Evolutionary conservation across 441 rosid species (phyloP), one percentile per base, ranked within the genome.

Genomic region (Jatropha multifida): DNA sequence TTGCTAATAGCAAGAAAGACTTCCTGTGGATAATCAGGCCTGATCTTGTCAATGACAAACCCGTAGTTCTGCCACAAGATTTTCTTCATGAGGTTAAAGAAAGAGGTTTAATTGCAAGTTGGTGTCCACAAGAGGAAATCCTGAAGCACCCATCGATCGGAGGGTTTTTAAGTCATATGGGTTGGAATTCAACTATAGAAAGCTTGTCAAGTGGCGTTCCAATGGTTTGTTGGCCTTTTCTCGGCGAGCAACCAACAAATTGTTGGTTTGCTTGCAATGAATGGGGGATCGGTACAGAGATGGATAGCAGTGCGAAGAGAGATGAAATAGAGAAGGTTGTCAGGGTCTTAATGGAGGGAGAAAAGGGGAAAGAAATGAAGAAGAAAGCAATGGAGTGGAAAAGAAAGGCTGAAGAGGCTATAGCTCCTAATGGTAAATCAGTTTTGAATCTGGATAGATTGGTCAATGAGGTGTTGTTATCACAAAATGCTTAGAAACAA

Each of bases 271-370:
- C 70, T 51, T 64, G 75, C 5, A 41, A 51, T 1, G 51, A 74
- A 38, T 74, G 76, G 76, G 54, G 70, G 0, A 54, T 64, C 14
- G 76, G 76, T 1, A 18, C 64, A 70, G 76, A 74, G 62, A 74
- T 79, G 7, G 65, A 71, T 15, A 26, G 42, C 8, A 27, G 74
- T 9, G 78, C 46, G 14, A 74, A 70, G 52, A 74, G 81, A 74
- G 81, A 69, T 18, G 75, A 79, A 58, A 73, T 79, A 42, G 79
- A 75, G 9, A 67, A 49, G 20, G 63, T 75, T 38, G 73, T 79
- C 44, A 75, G 64, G 17, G 68, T 75, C 41, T 56, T 79, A 6
- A 71, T 79, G 69, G 79, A 65, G 2, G 79, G 79, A 56, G 79
- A 65, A 37, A 67, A 27, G 41, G 79, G 82, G 3, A 71, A 71